Base-by-base conservation (phyloP, 148 eudicot genomes). In the Dysphania ambrosioides region DNA sequence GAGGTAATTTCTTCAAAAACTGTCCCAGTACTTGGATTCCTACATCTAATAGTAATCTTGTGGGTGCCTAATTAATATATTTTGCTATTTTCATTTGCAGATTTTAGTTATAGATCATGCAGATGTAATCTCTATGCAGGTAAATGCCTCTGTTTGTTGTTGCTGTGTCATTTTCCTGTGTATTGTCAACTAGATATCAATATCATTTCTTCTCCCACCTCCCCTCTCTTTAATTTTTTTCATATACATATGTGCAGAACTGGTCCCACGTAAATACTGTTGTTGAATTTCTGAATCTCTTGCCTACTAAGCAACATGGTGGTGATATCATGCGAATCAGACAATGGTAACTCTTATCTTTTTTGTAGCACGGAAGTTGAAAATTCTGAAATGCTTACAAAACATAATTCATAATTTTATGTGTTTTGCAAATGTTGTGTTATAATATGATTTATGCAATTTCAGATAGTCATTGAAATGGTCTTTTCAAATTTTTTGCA, bases 91-190 rank as follows among this genome's bases (percentile, higher is more conserved):
- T 68, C 66, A 55, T 71, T 70, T 47, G 72, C 88, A 95, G 99
- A 83, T 95, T 79, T 79, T 95, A 78, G 76, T 95, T 49, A 77
- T 95, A 75, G 99, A 95, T 77, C 99, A 95, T 83, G 97, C 97
- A 47, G 99, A 95, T 81, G 88, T 95, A 74, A 87, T 92, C 79
- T 71, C 93, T 36, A 95, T 95, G 99, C 99, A 95, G 97, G 99
- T 90, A 81, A 47, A 61, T 70, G 65, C 35, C 66, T 47, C 44
- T 16, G 58, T 63, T 49, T 31, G 23, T 59, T 58, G 44, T 19
- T 75, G 51, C 24, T 30, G 68, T 2, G 21, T 38, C 35, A 56
- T 51, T 66, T 9, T 15, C 38, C 47, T 49, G 40, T 30, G 72
- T 63, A 47, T 71, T 34, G 70, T 41, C 74, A 70, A 51, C n/a